Evolutionary conservation across 345 rosid genomes (phyloP), one percentile per base, ranked within the genome.

Genomic region (Arabis hirsuta): DNA sequence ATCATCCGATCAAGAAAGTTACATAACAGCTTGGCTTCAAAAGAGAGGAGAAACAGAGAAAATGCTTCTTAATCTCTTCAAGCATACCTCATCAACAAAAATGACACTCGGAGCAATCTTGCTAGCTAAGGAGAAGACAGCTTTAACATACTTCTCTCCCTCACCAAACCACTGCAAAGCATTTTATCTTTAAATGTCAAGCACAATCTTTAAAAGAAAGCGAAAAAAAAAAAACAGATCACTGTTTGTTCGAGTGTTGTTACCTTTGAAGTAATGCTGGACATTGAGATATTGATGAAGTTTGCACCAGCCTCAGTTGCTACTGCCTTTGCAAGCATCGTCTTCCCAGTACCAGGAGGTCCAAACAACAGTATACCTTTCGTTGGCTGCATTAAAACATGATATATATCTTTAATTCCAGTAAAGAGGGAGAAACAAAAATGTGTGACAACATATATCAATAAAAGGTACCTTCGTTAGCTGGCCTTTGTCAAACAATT

Each of bases 321-420:
- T 77, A 96, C 99, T 32, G 99, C 99, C 80, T 96, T 96, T 8
- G 99, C 99, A 57, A 96, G 87, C 99, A 96, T 96, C 52, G 99
- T 96, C 83, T 96, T 96, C 16, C 99, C 99, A 39, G 99, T 96
- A 67, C 99, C 99, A 80, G 99, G 99, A 62, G 99, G 99, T 72
- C 99, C 99, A 81, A 96, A 96, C 48, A 96, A 84, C 78, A 96
- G 78, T 58, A 96, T 96, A 66, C 99, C 99, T 77, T 96, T 96
- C 58, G 98, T 92, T 58, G 99, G 99, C 99, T 96, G 87, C 61
- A 45, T 31, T 34, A 53, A 57, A 27, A 57, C 34, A 73, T 3
- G 55, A 62, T 22, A 38, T 46, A 57, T 31, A 57, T 24, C 50
- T 53, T 56, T 31, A 24, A 56, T 9, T 62, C 24, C 27, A 65